Percentiles rank a stretch among this genome's conserved stretches.
Conservation (phyloP, 495 filamentous ascomycete genomes). For the Tricharina praecox region DNA sequence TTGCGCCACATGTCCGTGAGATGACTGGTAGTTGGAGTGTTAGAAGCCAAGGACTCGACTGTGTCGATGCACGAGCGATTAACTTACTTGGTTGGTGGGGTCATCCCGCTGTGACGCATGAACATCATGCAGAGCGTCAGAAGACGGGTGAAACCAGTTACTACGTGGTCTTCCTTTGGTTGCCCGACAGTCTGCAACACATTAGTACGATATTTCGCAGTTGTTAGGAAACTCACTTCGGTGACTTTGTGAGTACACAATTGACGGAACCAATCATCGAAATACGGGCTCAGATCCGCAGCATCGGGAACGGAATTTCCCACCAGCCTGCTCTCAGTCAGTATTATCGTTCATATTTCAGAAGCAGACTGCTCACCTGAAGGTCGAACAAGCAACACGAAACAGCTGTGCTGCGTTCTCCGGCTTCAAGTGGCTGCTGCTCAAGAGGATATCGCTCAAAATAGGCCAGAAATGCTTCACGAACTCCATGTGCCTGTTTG, state of each 20-base stretch:
- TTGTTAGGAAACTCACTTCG: slow-evolving; percentile 11
- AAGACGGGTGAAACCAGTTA: slow-evolving; percentile 22
- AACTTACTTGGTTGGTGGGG: slow-evolving; percentile 15
- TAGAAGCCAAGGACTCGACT: not conserved
- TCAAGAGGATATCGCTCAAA: slow-evolving; percentile 29
- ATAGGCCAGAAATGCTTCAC: slow-evolving; percentile 37
- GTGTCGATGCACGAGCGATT: not conserved
- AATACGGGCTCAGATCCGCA: slow-evolving; percentile 17
- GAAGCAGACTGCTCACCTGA: slow-evolving; percentile 18
- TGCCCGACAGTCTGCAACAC: slow-evolving; percentile 20
- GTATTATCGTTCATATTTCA: slow-evolving; percentile 8
- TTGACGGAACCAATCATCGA: slow-evolving; percentile 16
- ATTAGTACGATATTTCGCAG: not conserved
- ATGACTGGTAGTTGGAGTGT: not conserved
- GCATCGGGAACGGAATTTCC: slow-evolving; percentile 11
- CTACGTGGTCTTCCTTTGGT: slow-evolving; percentile 23
- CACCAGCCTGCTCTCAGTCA: slow-evolving; percentile 13
- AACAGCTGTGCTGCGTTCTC: slow-evolving; percentile 41
- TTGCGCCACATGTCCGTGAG: slow-evolving; percentile 12
- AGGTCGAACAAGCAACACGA: slow-evolving; percentile 17
- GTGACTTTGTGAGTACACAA: slow-evolving; percentile 16
- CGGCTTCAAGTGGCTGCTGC: slow-evolving; percentile 23
- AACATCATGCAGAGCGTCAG: slow-evolving; percentile 14
- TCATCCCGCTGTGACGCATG: slow-evolving; percentile 10
- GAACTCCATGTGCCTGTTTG: too few species aligned